Conservation (phyloP, 495 filamentous ascomycete species). For the Neurospora africana region DNA sequence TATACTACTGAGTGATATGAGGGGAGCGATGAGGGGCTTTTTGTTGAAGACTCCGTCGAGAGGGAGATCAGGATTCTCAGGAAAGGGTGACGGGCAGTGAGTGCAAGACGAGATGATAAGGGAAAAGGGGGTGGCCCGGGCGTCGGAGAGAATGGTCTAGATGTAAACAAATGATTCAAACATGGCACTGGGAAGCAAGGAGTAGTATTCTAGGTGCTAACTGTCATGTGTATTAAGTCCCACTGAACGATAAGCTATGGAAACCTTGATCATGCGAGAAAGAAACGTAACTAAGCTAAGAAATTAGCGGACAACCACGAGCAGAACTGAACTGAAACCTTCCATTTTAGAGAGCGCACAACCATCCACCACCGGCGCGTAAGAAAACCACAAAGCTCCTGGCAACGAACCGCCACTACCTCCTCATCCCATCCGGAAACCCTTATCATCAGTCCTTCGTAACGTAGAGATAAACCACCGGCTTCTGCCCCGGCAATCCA, state of each 20-base stretch:
- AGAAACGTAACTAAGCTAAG: not conserved
- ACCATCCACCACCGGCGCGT: not conserved
- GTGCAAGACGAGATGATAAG: not conserved
- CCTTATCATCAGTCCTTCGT: constrained; percentile 23
- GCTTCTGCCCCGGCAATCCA: constrained; percentile 25
- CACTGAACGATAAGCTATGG: not conserved
- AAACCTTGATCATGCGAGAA: not conserved
- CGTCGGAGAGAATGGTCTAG: not conserved
- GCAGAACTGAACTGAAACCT: not conserved
- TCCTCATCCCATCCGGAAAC: not conserved
- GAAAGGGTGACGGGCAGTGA: not conserved
- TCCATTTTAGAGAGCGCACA: not conserved
- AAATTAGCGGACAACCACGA: not conserved
- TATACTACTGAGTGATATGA: constrained; percentile 12
- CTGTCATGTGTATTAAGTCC: not conserved
- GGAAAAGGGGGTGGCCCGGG: not conserved
- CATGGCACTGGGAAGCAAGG: not conserved
- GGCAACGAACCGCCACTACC: not conserved
- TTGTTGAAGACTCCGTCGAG: not conserved
- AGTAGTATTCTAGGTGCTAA: not conserved
- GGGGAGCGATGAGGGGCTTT: not conserved
- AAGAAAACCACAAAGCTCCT: not conserved
- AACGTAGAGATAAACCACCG: constrained; percentile 30
- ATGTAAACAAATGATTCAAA: not conserved
- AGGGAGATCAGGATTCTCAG: no score